These are phyloP conservation scores for Fistulinella prunicolor DNA, from an alignment of 768 basidiomycete genomes.

Conservation along the genomic window DNA sequence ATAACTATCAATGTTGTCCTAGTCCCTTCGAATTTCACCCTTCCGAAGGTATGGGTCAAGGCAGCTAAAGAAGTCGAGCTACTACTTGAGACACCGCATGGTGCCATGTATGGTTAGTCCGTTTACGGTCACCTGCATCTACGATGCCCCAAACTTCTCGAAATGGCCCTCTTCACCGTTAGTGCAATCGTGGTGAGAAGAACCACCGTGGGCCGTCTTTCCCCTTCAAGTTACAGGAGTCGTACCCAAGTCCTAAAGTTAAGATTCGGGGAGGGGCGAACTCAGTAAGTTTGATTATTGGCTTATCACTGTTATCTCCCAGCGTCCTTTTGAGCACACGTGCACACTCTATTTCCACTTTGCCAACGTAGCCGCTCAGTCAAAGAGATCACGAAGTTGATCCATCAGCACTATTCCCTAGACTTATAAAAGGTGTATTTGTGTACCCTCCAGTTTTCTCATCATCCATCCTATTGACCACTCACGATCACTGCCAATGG, in stretches of 20 bases:
- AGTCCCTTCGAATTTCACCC: no score
- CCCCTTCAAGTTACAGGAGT: background rate
- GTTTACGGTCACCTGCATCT: no score
- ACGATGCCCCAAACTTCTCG: no score
- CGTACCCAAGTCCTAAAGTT: background rate
- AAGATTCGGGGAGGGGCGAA: background rate
- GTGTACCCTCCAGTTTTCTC: background rate
- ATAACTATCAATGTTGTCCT: no score
- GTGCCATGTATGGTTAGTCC: no score
- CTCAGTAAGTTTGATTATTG: no score
- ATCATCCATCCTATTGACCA: background rate
- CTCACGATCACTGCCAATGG: no score
- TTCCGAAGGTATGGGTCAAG: no score
- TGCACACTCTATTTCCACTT: constrained; percentile 1
- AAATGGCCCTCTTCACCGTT: no score
- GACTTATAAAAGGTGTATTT: constrained; percentile 15
- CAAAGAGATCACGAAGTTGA: constrained; percentile 5
- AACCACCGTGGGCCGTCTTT: background rate
- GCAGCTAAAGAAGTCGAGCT: no score
- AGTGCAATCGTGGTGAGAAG: no score
- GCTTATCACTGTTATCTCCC: constrained; percentile 11
- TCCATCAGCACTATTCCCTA: constrained; percentile 6
- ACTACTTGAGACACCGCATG: no score
- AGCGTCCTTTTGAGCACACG: constrained; percentile 9
- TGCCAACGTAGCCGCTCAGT: constrained; percentile 9